These are phyloP conservation scores for Laburnicola sp. DNA, from an alignment of 2,329 filamentous ascomycete species.

Conservation along the genomic window DNA sequence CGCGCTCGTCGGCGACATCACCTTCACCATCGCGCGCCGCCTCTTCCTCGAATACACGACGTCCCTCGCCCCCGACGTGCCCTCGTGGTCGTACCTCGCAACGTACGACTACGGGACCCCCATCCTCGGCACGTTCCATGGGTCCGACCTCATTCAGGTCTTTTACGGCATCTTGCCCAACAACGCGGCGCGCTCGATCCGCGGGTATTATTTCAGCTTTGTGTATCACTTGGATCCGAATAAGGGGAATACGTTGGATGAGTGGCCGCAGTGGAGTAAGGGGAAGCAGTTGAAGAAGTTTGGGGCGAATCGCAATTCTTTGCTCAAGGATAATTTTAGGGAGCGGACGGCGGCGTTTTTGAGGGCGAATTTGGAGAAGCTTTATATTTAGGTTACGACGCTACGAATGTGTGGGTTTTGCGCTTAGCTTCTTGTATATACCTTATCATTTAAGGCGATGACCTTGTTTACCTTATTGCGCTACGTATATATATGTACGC, in stretches of 20 bases:
- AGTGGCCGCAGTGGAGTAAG: constrained; percentile 60
- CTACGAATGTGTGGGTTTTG: no score
- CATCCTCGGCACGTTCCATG: constrained; percentile 76
- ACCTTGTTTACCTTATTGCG: no score
- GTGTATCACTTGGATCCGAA: constrained; percentile 73
- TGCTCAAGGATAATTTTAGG: constrained; percentile 56
- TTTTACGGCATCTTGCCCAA: constrained; percentile 68
- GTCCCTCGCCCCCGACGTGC: constrained; percentile 59
- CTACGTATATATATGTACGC: no score
- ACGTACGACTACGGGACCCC: constrained; percentile 73
- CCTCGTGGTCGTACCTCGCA: constrained; percentile 73
- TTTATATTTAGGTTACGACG: constrained; percentile 19
- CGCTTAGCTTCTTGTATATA: no score
- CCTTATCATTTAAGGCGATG: no score
- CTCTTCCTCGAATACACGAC: constrained; percentile 59
- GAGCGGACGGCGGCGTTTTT: constrained; percentile 50
- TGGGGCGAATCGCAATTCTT: constrained; percentile 39
- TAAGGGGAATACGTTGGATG: constrained; percentile 47
- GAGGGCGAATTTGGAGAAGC: constrained; percentile 25
- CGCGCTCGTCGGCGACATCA: constrained; percentile 73
- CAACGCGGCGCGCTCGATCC: constrained; percentile 62
- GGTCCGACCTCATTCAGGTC: constrained; percentile 67
- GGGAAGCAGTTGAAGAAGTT: constrained; percentile 57
- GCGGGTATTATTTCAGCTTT: constrained; percentile 74
- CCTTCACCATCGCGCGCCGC: constrained; percentile 73